Evolutionary conservation across 176 grass and related monocot species (phyloP).

Genomic region (bread wheat (Triticum aestivum)): DNA sequence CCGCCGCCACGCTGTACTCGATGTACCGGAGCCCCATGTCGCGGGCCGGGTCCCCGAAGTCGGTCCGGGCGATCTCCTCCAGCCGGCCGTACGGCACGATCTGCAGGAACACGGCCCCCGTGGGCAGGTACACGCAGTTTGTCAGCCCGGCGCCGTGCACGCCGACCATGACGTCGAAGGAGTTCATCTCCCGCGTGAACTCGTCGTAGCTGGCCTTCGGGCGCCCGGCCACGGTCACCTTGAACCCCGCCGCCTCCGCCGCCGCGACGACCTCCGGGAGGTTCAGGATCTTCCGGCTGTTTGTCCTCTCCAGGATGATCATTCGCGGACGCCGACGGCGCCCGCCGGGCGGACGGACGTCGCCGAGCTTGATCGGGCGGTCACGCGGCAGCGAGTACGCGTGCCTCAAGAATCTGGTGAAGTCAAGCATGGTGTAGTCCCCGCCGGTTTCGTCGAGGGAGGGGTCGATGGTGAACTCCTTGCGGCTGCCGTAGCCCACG

Average conservation of each 20-base stretch:
- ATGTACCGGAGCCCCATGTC: conserved; percentile 71
- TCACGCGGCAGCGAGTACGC: conserved; percentile 44
- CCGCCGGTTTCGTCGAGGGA: conserved; percentile 30
- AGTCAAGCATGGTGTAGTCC: conserved; percentile 54
- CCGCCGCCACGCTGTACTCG: conserved; percentile 48
- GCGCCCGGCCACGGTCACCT: conserved; percentile 32
- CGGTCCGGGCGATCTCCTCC: conserved; percentile 44
- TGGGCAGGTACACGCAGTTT: conserved; percentile 61
- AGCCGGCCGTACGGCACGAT: conserved; percentile 58
- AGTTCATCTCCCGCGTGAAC: conserved; percentile 54
- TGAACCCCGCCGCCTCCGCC: conserved; percentile 38
- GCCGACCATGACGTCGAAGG: conserved; percentile 58
- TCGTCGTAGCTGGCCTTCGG: conserved; percentile 27
- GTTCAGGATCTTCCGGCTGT: conserved; percentile 48
- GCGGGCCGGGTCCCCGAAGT: conserved; percentile 57
- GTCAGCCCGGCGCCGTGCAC: conserved; percentile 65
- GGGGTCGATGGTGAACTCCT: conserved; percentile 68
- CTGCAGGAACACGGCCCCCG: conserved; percentile 64
- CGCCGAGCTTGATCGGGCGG: conserved; percentile 29
- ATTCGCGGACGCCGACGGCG: conserved; percentile 24
- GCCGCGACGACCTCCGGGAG: conserved; percentile 41
- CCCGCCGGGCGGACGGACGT: not conserved
- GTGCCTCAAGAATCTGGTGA: conserved; percentile 49
- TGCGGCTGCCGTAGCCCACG: conserved; percentile 55
- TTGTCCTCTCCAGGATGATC: conserved; percentile 52